Conservation (phyloP, 495 filamentous ascomycete genomes). For the Apodospora peruviana region DNA sequence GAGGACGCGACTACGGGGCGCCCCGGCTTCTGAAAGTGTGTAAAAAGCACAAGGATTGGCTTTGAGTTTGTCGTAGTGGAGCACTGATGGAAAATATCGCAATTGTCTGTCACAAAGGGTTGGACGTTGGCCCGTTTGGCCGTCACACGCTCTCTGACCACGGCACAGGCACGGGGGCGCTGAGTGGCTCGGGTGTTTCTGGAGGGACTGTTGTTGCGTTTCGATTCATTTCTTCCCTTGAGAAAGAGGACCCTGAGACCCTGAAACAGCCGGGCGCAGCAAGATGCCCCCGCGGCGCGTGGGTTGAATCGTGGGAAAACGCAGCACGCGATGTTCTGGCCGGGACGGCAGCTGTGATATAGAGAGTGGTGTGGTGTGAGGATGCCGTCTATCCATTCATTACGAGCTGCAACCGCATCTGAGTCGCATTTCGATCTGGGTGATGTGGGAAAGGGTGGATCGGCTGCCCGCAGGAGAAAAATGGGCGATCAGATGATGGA, state of each 20-base stretch:
- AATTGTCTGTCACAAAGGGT: slow-evolving; percentile 2
- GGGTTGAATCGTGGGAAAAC: not conserved
- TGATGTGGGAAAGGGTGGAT: not conserved
- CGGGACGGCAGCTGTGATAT: not conserved
- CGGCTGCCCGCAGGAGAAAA: not conserved
- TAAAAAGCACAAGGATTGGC: not conserved
- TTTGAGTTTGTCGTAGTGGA: not conserved
- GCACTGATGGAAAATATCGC: slow-evolving; percentile 5
- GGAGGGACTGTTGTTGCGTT: no score
- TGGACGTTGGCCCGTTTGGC: slow-evolving; percentile 4
- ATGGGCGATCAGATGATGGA: not conserved
- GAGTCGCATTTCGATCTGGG: not conserved
- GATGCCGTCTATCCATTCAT: not conserved
- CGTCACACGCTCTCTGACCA: no score
- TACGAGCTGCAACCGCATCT: not conserved
- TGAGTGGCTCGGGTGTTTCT: not conserved
- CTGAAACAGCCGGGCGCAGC: not conserved
- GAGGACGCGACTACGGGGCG: not conserved
- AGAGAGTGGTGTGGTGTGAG: not conserved
- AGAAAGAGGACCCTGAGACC: not conserved
- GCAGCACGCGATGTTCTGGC: not conserved
- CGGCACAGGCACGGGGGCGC: no score
- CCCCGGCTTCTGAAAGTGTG: not conserved
- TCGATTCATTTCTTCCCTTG: not conserved
- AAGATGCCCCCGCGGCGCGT: not conserved